These are phyloP conservation scores for Aspergillus bertholletiae DNA, from an alignment of 495 filamentous ascomycete species.

Conservation along the genomic window DNA sequence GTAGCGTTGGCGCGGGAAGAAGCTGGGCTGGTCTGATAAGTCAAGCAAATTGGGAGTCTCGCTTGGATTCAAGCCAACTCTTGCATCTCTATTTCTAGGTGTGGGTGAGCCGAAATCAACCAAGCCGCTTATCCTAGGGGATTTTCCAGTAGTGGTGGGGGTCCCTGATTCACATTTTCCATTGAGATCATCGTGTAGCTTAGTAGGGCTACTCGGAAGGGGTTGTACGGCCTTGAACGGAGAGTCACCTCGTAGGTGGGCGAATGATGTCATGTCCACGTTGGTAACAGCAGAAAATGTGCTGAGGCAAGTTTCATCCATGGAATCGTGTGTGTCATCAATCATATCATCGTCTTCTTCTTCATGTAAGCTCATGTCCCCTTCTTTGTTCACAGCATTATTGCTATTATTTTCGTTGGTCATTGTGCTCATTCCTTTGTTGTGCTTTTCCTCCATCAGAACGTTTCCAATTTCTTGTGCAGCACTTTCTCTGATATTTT, in stretches of 20 bases:
- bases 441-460: slow-evolving; percentile 37
- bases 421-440: slow-evolving; percentile 46
- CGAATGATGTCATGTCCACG: slow-evolving; percentile 78
- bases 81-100: slow-evolving; percentile 56
- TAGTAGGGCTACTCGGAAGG: slow-evolving; percentile 27
- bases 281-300: slow-evolving; percentile 79
- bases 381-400: slow-evolving; percentile 16
- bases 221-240: slow-evolving; percentile 44
- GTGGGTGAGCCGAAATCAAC: slow-evolving; percentile 52
- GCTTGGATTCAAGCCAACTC: slow-evolving; percentile 40
- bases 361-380: slow-evolving; percentile 16
- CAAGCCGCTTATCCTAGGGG: slow-evolving; percentile 28
- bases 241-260: slow-evolving; percentile 59
- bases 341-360: slow-evolving; percentile 18
- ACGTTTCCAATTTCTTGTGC: slow-evolving; percentile 28
- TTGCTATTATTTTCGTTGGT: slow-evolving; percentile 26
- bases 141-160: slow-evolving; percentile 31
- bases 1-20: slow-evolving; percentile 39
- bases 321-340: slow-evolving; percentile 32
- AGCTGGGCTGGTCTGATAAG: slow-evolving; percentile 75
- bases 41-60: slow-evolving; percentile 65
- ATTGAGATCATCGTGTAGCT: slow-evolving; percentile 3
- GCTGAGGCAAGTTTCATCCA: slow-evolving; percentile 83
- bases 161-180: slow-evolving; percentile 27
- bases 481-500: slow-evolving; percentile 15